A percentile compares a stretch with the other conserved stretches of the same genome.
phyloP scores from a whole-genome alignment of 805 yeast species.

The Candida morakotiae region DNA sequence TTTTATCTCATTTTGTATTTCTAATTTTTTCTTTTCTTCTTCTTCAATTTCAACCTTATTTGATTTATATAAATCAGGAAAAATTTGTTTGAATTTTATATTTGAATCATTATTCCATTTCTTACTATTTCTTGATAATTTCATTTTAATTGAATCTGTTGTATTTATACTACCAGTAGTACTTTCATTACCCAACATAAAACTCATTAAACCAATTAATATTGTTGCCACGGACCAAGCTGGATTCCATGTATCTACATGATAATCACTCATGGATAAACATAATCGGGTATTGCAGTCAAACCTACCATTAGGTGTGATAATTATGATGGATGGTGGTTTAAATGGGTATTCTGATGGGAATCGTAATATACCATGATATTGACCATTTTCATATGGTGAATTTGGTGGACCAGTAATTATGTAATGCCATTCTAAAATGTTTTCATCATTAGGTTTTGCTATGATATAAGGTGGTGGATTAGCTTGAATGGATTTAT shows the following conservation, averaged over 20 bases:
- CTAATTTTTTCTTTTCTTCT: constrained; percentile 13
- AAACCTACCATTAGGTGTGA: constrained; percentile 88
- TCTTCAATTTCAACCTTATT: constrained; percentile 31
- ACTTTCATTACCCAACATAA: constrained; percentile 83
- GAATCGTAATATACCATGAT: constrained; percentile 81
- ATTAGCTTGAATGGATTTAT: constrained; percentile 65
- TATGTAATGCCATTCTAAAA: constrained; percentile 90
- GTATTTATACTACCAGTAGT: constrained; percentile 82
- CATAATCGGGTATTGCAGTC: constrained; percentile 78
- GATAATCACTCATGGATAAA: constrained; percentile 90
- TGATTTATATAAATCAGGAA: constrained; percentile 60
- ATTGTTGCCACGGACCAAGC: constrained; percentile 93
- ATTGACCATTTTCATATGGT: constrained; percentile 82
- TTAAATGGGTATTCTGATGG: constrained; percentile 86
- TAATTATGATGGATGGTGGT: constrained; percentile 86
- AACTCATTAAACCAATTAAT: constrained; percentile 79
- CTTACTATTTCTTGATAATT: constrained; percentile 56
- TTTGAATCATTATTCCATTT: constrained; percentile 57
- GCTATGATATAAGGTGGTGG: constrained; percentile 87
- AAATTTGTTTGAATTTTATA: constrained; percentile 54
- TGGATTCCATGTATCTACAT: constrained; percentile 94
- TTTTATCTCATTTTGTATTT: constrained; percentile 9
- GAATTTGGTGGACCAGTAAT: constrained; percentile 91
- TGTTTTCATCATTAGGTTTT: constrained; percentile 81
- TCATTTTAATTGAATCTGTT: constrained; percentile 51